A percentile compares a stretch with the other conserved stretches of the same genome.
Evolutionary conservation across 192 early-diverging fungal species (phyloP).

Genomic region (Tieghemiomyces parasiticus): DNA sequence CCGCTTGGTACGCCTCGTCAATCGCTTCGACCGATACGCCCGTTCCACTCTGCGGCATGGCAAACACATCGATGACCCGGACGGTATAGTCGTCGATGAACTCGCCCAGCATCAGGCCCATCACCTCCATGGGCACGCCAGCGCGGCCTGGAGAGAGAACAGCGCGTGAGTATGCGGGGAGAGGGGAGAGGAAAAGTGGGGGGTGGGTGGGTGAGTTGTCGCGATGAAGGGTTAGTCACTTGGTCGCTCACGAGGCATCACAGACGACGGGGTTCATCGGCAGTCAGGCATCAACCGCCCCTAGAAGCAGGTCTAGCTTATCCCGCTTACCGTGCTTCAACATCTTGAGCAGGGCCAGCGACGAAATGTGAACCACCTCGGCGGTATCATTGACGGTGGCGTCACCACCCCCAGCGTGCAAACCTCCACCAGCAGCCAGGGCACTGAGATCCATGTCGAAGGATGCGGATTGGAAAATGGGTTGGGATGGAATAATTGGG

Average conservation of each 20-base stretch:
- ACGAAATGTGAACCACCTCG: slow-evolving; percentile 99
- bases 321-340: slow-evolving; percentile 59
- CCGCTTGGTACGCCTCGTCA: slow-evolving; percentile 97
- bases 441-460: slow-evolving; percentile 1
- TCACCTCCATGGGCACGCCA: slow-evolving; percentile 98
- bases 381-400: slow-evolving; percentile 94
- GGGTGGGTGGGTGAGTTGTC: not conserved
- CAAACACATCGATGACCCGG: slow-evolving; percentile 98
- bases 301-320: not conserved
- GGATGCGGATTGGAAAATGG: not conserved
- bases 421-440: not conserved
- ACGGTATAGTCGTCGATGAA: slow-evolving; percentile 99
- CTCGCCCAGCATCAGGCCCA: slow-evolving; percentile 99
- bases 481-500: too few relatives aligned
- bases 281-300: not conserved
- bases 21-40: slow-evolving; percentile 98
- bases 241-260: too few relatives aligned
- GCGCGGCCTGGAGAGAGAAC: slow-evolving; percentile 57
- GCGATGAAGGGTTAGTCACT: too few relatives aligned
- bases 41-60: slow-evolving; percentile 99
- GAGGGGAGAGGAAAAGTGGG: not conserved
- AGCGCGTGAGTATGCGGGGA: too few relatives aligned
- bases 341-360: slow-evolving; percentile 94
- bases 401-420: slow-evolving; percentile 22
- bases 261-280: too few relatives aligned